These are phyloP conservation scores for Colletotrichum echinochloae DNA, from an alignment of 2,329 filamentous ascomycete genomes.

Conservation along the genomic window DNA sequence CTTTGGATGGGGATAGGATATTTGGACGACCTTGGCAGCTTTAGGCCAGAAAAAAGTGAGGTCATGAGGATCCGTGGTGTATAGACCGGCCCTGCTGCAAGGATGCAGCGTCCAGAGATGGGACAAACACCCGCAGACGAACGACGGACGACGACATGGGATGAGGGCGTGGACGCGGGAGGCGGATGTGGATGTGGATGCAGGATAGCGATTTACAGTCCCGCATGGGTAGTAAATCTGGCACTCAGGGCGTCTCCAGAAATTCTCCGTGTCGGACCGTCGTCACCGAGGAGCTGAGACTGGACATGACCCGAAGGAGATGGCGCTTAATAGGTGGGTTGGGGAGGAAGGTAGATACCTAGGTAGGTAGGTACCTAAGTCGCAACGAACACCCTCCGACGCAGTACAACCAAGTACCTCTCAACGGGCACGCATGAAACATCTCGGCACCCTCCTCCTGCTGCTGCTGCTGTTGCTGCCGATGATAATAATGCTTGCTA, in stretches of 20 bases:
- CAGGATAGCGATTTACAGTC: conserved; percentile 41
- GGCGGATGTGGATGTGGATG: background rate
- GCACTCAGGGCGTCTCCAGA: conserved; percentile 44
- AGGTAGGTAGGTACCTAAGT: no score
- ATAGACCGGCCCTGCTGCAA: background rate
- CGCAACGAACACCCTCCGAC: background rate
- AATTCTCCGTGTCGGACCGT: conserved; percentile 64
- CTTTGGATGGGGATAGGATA: conserved; percentile 11
- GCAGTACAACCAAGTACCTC: background rate
- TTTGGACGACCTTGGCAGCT: conserved; percentile 13
- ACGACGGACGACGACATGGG: conserved; percentile 9
- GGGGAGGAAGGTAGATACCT: no score
- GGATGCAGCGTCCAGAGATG: conserved; percentile 15
- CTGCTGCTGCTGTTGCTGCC: background rate
- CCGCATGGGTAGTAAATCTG: conserved; percentile 33
- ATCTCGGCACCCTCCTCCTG: no score
- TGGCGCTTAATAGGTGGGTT: background rate
- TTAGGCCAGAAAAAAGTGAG: conserved; percentile 25
- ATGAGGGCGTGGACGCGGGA: background rate
- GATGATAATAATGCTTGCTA: background rate
- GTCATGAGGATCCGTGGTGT: background rate
- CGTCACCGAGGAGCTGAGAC: conserved; percentile 58
- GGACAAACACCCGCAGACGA: conserved; percentile 29
- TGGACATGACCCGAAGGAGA: conserved; percentile 46
- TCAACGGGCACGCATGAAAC: background rate